Base-by-base conservation (phyloP, 1,139 yeast species). In the Suzukiozyma palmioleophila region DNA sequence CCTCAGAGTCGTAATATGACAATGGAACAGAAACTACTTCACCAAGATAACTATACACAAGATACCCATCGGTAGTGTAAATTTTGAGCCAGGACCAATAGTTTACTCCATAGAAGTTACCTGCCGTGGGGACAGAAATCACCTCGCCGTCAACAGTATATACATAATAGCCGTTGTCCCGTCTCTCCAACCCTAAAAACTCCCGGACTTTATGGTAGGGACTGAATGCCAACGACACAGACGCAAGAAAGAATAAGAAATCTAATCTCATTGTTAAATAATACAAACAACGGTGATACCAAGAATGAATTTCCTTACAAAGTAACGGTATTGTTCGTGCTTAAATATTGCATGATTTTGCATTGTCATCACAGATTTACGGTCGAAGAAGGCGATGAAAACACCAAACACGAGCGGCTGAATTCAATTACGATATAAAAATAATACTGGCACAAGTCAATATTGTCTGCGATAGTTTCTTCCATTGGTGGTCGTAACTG, bases 21-120 rank as follows among this genome's bases (percentile, higher is more conserved):
- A 14, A n/a, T 28, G 31, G 31, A 9, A 28, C 5, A 13, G 31
- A 28, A 28, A n/a, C 12, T 4, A 28, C 4, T 8, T 28, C 10
- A n/a, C 31, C 31, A 28, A 28, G n/a, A 28, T 28, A 28, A 28
- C 31, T 28, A 13, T 28, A 28, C 6, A 28, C 31, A 13, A 28
- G 16, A 28, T 28, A 28, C 4, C 31, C 31, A 14, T 28, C 16
- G n/a, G 31, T 28, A 8, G 31, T 28, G 16, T 28, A 28, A 28
- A 28, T 28, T 6, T 13, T 28, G 14, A 28, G 14, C 6, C n/a
- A 8, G 9, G 31, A n/a, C 12, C 15, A 12, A 12, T 26, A 26
- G 7, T 18, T 18, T 3, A 6, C 3, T 11, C 9, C 28, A 8
- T 28, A 10, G 8, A n/a, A 28, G 22, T 7, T 18, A 18, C 7